Percentiles rank a stretch among this genome's conserved stretches.
Conservation (phyloP, 768 basidiomycete genomes). For the Lactarius vividus region DNA sequence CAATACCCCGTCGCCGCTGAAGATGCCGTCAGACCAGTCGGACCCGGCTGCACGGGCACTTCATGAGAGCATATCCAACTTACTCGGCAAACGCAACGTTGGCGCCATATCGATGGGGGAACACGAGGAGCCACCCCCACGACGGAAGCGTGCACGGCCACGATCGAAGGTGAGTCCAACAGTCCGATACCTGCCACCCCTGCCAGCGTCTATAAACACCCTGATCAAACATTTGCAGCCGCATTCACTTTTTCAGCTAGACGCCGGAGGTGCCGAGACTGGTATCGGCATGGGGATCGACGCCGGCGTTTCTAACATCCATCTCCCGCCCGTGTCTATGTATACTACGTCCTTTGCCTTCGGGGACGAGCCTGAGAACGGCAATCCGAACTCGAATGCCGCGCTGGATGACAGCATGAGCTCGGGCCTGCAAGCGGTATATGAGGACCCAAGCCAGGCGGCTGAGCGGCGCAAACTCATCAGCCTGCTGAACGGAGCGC, state of each 20-base stretch:
- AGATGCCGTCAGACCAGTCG: conserved; percentile 40
- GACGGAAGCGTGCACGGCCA: conserved; percentile 40
- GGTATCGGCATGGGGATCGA: not conserved
- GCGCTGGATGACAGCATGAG: conserved; percentile 14
- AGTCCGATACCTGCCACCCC: conserved; percentile 6
- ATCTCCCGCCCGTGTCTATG: not conserved
- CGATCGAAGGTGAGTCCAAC: conserved; percentile 37
- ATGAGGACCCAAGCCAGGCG: conserved; percentile 27
- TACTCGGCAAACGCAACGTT: conserved; percentile 61
- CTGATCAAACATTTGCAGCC: conserved; percentile 32
- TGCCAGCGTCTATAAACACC: not conserved
- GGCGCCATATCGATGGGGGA: conserved; percentile 35
- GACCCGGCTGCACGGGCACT: conserved; percentile 51
- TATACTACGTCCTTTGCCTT: conserved; percentile 21
- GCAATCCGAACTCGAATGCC: conserved; percentile 1
- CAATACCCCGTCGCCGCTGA: conserved; percentile 32
- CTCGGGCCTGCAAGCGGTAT: conserved; percentile 24
- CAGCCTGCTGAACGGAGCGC: conserved; percentile 25
- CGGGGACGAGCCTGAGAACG: conserved; percentile 20
- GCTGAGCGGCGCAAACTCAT: conserved; percentile 26
- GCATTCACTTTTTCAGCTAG: conserved; percentile 41
- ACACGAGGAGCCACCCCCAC: conserved; percentile 25
- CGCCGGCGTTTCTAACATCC: not conserved
- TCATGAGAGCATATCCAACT: conserved; percentile 63
- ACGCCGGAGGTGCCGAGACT: conserved; percentile 27